Evolutionary conservation across 345 rosid genomes (phyloP).

Genomic region (Populus ilicifolia): DNA sequence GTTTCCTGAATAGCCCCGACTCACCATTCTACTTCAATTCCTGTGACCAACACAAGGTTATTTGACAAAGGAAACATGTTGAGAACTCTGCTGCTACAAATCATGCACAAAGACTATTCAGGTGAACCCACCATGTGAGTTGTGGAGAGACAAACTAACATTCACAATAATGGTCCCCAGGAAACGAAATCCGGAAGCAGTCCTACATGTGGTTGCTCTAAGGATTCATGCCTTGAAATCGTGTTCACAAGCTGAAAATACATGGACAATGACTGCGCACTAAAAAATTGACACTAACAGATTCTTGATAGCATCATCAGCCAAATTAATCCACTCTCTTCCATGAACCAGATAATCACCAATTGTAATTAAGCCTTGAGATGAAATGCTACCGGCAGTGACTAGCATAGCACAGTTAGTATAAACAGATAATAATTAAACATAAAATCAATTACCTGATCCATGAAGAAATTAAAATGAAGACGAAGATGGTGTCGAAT

Average conservation of each 20-base stretch:
- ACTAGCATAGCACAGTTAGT: not conserved
- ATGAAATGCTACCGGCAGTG: not conserved
- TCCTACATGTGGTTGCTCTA: not conserved
- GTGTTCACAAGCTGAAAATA: not conserved
- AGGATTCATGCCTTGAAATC: not conserved
- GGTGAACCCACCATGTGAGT: not conserved
- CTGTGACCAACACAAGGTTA: not conserved
- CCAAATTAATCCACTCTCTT: not conserved
- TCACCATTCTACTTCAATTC: not conserved
- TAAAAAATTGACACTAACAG: not conserved
- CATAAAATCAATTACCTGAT: constrained; percentile 54
- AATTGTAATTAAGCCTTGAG: not conserved
- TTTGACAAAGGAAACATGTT: not conserved
- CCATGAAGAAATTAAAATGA: constrained; percentile 70
- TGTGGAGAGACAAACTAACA: not conserved
- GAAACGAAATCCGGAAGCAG: not conserved
- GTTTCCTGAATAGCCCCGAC: not conserved
- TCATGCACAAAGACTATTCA: not conserved
- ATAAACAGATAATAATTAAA: not conserved
- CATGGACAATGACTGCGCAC: not conserved
- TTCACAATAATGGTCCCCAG: not conserved
- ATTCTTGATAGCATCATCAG: not conserved
- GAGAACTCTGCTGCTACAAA: not conserved
- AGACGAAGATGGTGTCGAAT: constrained; percentile 47
- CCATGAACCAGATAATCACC: not conserved